Evolutionary conservation across 2,329 filamentous ascomycete genomes (phyloP).

Genomic region (Penicillium sp.): DNA sequence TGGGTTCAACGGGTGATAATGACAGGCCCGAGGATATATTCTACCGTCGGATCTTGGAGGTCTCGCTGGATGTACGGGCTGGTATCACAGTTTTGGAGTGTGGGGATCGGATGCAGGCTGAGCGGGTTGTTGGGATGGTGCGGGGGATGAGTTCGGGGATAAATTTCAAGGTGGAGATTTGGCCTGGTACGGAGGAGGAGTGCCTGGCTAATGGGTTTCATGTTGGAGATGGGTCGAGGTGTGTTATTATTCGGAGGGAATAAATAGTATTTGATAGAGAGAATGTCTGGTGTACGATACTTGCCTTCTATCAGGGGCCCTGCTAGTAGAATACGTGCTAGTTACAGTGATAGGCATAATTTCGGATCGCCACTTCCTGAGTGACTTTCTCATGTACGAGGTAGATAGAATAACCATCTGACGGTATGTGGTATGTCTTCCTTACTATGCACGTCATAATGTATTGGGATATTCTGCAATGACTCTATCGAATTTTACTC

Average conservation of each 20-base stretch:
- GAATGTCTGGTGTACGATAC: neutral
- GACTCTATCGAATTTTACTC: too few relatives aligned
- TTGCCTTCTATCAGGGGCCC: too few relatives aligned
- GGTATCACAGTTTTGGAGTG: conserved; percentile 44
- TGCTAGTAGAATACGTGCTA: too few relatives aligned
- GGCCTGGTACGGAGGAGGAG: conserved; percentile 25
- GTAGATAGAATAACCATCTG: too few relatives aligned
- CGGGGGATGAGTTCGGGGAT: conserved; percentile 3
- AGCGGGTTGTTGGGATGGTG: conserved; percentile 34
- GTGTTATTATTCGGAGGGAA: conserved; percentile 26
- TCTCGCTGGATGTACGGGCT: conserved; percentile 30
- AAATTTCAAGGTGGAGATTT: conserved; percentile 18
- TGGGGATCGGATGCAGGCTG: conserved; percentile 39
- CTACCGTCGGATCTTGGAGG: conserved; percentile 38
- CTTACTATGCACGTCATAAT: too few relatives aligned
- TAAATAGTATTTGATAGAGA: too few relatives aligned
- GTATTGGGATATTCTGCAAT: too few relatives aligned
- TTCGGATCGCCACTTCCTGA: too few relatives aligned
- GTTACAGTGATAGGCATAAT: too few relatives aligned
- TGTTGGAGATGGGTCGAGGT: conserved; percentile 24
- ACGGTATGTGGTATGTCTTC: too few relatives aligned
- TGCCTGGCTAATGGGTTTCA: conserved; percentile 27
- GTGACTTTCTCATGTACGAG: too few relatives aligned
- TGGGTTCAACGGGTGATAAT: neutral
- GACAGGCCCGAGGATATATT: conserved; percentile 39